These are phyloP conservation scores for Pseudocercospora fuligena DNA, from an alignment of 2,329 filamentous ascomycete species.

Conservation along the genomic window DNA sequence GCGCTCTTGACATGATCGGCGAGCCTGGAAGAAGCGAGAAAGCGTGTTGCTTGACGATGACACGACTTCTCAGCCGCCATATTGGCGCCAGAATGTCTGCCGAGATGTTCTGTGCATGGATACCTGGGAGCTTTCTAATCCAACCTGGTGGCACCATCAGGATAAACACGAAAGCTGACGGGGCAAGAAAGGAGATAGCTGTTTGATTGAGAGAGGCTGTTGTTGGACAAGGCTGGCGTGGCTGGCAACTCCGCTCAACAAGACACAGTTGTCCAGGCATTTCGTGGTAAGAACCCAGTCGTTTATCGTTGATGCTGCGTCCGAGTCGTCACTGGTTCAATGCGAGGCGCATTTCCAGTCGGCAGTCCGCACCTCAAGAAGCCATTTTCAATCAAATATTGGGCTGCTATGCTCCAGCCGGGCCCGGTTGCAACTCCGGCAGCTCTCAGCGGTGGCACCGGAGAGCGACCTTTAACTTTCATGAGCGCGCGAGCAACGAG, in stretches of 20 bases:
- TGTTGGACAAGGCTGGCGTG: conserved; percentile 7
- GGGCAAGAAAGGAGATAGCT: neutral
- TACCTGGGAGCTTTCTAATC: neutral
- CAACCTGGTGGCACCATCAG: neutral
- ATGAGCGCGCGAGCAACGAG: neutral
- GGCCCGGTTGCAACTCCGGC: neutral
- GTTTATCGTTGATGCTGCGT: neutral
- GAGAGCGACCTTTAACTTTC: neutral
- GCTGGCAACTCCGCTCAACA: neutral
- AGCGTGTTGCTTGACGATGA: neutral
- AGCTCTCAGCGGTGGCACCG: neutral
- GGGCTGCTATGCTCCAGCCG: neutral
- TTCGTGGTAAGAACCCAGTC: neutral
- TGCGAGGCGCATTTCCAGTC: neutral
- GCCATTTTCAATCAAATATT: neutral
- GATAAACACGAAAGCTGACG: neutral
- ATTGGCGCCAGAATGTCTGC: neutral
- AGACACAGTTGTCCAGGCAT: neutral
- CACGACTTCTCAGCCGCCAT: neutral
- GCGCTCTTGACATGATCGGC: neutral
- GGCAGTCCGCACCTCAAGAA: neutral
- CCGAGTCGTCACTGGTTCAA: neutral
- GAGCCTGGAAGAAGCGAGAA: too few species aligned
- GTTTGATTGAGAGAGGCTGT: neutral
- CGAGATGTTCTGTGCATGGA: neutral